Base-by-base conservation (phyloP, 2,329 filamentous ascomycete genomes). In the Fusarium odoratissimum region DNA sequence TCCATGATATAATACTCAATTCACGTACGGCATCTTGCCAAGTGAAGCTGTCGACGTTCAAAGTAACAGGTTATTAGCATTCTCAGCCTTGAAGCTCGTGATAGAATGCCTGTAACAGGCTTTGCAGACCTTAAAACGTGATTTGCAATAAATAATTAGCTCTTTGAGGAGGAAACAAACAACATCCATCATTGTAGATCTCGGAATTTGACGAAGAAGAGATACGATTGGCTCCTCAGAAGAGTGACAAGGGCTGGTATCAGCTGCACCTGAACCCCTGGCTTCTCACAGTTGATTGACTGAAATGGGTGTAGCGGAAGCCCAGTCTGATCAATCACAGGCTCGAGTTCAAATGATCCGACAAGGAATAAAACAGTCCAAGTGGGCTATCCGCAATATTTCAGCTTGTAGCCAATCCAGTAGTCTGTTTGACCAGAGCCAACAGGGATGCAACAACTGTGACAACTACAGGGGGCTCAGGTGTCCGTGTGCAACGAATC, bases 151-250 rank as follows among this genome's bases (percentile, higher is more conserved):
- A 19, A 3, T 23, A 1, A 59, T 35, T 66, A 52, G 37, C 25
- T 23, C 25, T 19, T 33, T 40, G 35, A 23, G 4, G 28, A 23
- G 6, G 13, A 49, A 49, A 33, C n/a, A 33, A 19, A 33, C n/a
- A n/a, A 9, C 21, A 13, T 48, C 14, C 3, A n/a, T 33, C 5
- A 14, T 7, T n/a, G 25, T 7, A 35, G 62, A 66, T 66, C 61
- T 66, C 51, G 61, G 44, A 25, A 44, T 54, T 66, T 59, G 10
- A 23, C 44, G 61, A 60, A 5, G 1, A 17, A 13, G 31, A 40
- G 28, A 60, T 49, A 49, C 30, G 41, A 57, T 65, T 57, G 46
- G 37, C 42, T 66, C 23, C 3, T 51, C 63, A 25, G n/a, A 23
- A 23, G 4, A 25, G 4, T 10, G 6, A 33, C 46, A 51, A 51